Evolutionary conservation across 2,329 filamentous ascomycete species (phyloP), one percentile per base, ranked within the genome.

Genomic region (Fusarium bactridioides): DNA sequence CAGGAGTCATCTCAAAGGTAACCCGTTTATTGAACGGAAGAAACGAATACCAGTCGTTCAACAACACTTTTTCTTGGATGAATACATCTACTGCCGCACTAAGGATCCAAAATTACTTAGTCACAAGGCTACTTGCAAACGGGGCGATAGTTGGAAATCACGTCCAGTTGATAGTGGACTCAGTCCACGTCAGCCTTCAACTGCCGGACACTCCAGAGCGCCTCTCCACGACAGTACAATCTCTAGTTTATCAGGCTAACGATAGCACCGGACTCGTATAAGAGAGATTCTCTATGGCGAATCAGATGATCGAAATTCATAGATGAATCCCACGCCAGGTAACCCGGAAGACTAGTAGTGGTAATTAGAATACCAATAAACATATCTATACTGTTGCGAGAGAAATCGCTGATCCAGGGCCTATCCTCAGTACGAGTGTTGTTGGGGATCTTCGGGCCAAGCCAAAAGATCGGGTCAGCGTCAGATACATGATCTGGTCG

Each of bases 181-280:
- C 18, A 27, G 44, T 27, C 44, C 25, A 3, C 23, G 23, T 27
- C 43, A 45, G 12, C 23, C 43, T 45, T 9, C 18, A 15, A 27
- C 8, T 45, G 43, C 43, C 18, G 43, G 19, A 9, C 43, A 27
- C 41, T 44, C 23, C 6, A 27, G 23, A 27, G 41, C 5, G 16
- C 23, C 10, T 19, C 23, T 27, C 23, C 12, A 45, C 25, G 25
- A 19, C 25, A 27, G 12, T 27, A 21, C 5, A 6, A 29, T 16
- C 21, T 5, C 35, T 54, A 35, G 51, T n/a, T 54, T n/a, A 10
- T 13, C 6, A 23, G 51, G 5, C 12, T 15, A 27, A 7, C 5
- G 12, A 12, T 21, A 27, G 18, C 0, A 15, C 19, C 10, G 0
- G 23, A 27, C 8, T 13, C 19, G 9, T 8, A 13, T 10, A 12